These are phyloP conservation scores for Nemania serpens DNA, from an alignment of 2,329 filamentous ascomycete species.

Conservation along the genomic window DNA sequence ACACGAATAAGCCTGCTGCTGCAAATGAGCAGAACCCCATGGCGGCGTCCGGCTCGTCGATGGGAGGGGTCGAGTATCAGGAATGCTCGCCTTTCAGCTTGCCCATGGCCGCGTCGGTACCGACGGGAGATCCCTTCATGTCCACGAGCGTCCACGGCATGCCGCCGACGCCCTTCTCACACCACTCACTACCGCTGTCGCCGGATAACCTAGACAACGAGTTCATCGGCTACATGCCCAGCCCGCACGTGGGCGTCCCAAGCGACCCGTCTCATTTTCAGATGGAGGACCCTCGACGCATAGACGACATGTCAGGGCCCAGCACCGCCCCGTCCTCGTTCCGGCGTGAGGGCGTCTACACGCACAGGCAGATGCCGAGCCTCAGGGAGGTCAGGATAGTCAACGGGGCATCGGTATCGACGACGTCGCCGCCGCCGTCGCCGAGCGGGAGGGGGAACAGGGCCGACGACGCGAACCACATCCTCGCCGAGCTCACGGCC, in stretches of 20 bases:
- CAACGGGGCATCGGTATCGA: constrained; percentile 26
- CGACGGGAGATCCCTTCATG: constrained; percentile 22
- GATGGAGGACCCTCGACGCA: constrained; percentile 23
- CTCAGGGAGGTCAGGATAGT: constrained; percentile 28
- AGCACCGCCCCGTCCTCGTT: constrained; percentile 18
- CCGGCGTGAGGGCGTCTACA: constrained; percentile 26
- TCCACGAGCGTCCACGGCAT: constrained; percentile 20
- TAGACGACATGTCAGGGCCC: constrained; percentile 25
- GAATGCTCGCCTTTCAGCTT: constrained; percentile 26
- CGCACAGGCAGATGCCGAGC: constrained; percentile 27
- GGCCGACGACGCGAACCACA: constrained; percentile 30
- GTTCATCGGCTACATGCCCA: constrained; percentile 29
- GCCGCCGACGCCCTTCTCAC: constrained; percentile 25
- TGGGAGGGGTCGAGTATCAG: constrained; percentile 25
- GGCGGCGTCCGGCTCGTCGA: constrained; percentile 21
- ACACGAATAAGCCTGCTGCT: constrained; percentile 14
- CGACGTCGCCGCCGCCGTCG: constrained; percentile 26
- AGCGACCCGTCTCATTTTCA: constrained; percentile 24
- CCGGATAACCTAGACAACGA: constrained; percentile 27
- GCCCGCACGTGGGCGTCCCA: constrained; percentile 21
- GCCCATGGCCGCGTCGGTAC: constrained; percentile 19
- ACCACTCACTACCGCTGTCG: constrained; percentile 27
- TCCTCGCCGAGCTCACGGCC: constrained; percentile 32
- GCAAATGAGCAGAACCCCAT: constrained; percentile 15
- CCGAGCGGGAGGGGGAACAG: constrained; percentile 17